Evolutionary conservation across 495 filamentous ascomycete genomes (phyloP), one percentile per base, ranked within the genome.

Genomic region (Aspergillus avenaceus): DNA sequence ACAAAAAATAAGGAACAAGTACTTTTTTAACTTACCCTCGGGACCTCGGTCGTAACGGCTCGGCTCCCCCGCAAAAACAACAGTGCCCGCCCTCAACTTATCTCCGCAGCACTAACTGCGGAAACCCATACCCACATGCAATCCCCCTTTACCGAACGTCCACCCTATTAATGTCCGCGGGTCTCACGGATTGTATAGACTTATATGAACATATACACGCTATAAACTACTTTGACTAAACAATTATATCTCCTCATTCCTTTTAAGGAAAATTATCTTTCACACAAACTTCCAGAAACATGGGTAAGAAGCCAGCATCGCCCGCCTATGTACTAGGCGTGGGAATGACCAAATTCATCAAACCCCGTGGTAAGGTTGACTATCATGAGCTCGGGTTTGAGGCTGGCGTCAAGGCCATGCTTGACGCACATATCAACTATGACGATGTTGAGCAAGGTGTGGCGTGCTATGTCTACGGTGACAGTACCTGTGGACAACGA

Each of bases 331-430:
- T 97, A 64, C 82, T 97, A 27, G 92, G 92, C 72, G 92, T 97
- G 56, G 92, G 92, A 68, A 91, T 97, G 85, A 98, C 93, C 72
- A 95, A 95, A 70, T 98, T 98, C 80, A 89, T 96, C 79, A 98
- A 97, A 76, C 93, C 93, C 3, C 81, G 92, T 19, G 90, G 91
- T 62, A 91, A 93, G 69, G 87, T 77, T 47, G 70, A 75, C 50
- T 71, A 73, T 50, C 62, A 73, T 64, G 70, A 96, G 65, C 81
- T 97, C 6, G 93, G 93, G 46, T 96, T 90, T 66, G 91, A 97
- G 73, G 92, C 93, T 4, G 91, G 91, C 51, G 79, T 96, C 63
- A 97, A 98, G 67, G 93, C 93, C 41, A 83, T 98, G 79, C 82
- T 96, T 3, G 93, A 98, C 65, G 93, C 93, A 0, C 82, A 93